Evolutionary conservation across 2,329 filamentous ascomycete genomes (phyloP).

Genomic region (Aspergillus sp.): DNA sequence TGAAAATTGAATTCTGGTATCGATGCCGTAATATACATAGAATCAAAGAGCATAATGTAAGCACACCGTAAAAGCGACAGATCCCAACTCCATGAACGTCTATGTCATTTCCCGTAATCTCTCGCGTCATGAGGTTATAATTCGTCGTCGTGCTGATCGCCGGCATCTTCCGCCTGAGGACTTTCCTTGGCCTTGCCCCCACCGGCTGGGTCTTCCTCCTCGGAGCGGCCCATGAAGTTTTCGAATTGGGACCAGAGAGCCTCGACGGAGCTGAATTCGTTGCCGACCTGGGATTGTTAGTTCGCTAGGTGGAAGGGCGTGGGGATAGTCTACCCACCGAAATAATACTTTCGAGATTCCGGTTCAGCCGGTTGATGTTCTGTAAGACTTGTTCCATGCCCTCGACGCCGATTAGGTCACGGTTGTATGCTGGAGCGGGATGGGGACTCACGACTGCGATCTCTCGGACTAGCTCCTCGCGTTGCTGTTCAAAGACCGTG

Average conservation of each 20-base stretch:
- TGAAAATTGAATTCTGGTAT: background rate
- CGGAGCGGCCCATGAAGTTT: slow-evolving; percentile 81
- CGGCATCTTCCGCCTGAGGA: slow-evolving; percentile 16
- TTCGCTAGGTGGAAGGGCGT: background rate
- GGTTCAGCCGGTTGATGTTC: slow-evolving; percentile 94
- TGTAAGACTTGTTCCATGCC: slow-evolving; percentile 84
- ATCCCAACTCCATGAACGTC: slow-evolving; percentile 1
- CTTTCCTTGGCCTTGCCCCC: slow-evolving; percentile 27
- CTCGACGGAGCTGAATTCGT: slow-evolving; percentile 96
- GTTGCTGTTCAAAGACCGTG: slow-evolving; percentile 43
- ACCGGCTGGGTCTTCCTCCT: slow-evolving; percentile 36
- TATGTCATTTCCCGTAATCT: slow-evolving; percentile 4
- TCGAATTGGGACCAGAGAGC: slow-evolving; percentile 97
- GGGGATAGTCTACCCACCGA: slow-evolving; percentile 57
- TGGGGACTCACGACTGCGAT: slow-evolving; percentile 39
- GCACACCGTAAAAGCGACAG: background rate
- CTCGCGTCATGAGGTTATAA: slow-evolving; percentile 14
- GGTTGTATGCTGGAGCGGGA: background rate
- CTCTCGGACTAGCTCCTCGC: slow-evolving; percentile 41
- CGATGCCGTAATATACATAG: background rate
- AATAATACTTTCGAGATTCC: slow-evolving; percentile 85
- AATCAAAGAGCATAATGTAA: background rate
- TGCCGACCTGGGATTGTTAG: slow-evolving; percentile 64
- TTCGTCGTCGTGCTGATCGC: slow-evolving; percentile 20
- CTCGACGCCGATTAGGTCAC: slow-evolving; percentile 32